Percentiles rank a stretch among this genome's conserved stretches.
These are phyloP conservation scores for Penicillium sp. DNA, from an alignment of 2,329 filamentous ascomycete species.

Conservation along the genomic window DNA sequence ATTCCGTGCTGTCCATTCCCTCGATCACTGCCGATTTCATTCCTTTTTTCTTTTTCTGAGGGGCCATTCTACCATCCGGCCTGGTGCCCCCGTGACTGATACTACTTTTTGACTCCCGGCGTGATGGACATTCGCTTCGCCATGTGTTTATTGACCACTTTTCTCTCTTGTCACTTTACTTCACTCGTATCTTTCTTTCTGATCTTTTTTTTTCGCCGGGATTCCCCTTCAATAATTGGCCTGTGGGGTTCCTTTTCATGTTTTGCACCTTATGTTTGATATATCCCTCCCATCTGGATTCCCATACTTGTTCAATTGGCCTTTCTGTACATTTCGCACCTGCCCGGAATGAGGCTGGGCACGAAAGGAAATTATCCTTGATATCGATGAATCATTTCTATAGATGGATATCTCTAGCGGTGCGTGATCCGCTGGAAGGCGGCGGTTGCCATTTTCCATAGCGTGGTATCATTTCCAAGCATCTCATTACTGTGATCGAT, in stretches of 20 bases:
- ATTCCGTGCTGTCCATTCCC: slow-evolving; percentile 7
- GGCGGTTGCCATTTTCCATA: no score
- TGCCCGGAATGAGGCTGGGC: slow-evolving; percentile 8
- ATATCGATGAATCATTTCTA: no score
- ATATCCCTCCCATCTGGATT: slow-evolving; percentile 20
- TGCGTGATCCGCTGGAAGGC: no score
- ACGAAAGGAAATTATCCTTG: slow-evolving; percentile 4
- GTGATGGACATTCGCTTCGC: slow-evolving; percentile 23
- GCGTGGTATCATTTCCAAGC: no score
- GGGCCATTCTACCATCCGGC: slow-evolving; percentile 6
- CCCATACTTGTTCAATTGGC: slow-evolving; percentile 12
- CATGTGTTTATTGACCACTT: slow-evolving; percentile 24
- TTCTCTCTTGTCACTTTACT: slow-evolving; percentile 13
- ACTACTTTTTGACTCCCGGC: slow-evolving; percentile 18
- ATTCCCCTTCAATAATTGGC: slow-evolving; percentile 1
- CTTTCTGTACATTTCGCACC: slow-evolving; percentile 17
- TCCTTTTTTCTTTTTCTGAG: slow-evolving; percentile 20
- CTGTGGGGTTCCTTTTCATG: neutral
- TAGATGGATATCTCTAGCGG: no score
- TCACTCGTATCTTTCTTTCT: slow-evolving; percentile 3
- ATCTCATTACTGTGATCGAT: no score
- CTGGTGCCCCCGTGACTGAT: no score
- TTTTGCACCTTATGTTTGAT: slow-evolving; percentile 16
- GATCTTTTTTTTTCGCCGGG: slow-evolving; percentile 1
- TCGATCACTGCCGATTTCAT: slow-evolving; percentile 17